These are phyloP conservation scores for Cladobotryum protrusum DNA, from an alignment of 2,329 filamentous ascomycete genomes.

Conservation along the genomic window DNA sequence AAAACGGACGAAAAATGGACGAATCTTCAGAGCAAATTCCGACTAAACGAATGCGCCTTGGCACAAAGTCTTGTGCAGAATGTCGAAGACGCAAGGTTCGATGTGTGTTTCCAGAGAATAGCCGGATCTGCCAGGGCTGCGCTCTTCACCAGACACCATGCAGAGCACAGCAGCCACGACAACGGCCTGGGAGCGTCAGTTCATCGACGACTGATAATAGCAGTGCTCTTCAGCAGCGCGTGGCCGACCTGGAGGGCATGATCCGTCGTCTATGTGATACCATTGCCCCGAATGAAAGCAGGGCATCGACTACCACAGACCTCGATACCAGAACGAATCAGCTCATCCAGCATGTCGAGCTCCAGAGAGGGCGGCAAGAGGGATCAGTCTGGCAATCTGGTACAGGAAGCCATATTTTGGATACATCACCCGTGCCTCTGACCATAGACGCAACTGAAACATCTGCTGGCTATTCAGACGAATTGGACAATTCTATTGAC, in stretches of 20 bases:
- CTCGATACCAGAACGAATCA: not conserved
- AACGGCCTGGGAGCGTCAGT: not conserved
- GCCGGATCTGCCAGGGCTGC: conserved; percentile 37
- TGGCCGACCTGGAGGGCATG: conserved; percentile 22
- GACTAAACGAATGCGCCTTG: conserved; percentile 24
- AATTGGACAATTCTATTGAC: not conserved
- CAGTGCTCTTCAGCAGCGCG: conserved; percentile 11
- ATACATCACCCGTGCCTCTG: not conserved
- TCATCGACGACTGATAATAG: conserved; percentile 3
- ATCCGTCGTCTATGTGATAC: conserved; percentile 9
- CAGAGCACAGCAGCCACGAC: conserved; percentile 34
- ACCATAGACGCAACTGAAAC: not conserved
- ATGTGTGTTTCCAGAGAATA: conserved; percentile 37
- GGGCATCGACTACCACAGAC: not conserved
- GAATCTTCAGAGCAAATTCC: conserved; percentile 4
- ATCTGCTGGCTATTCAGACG: not conserved
- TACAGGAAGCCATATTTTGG: no score
- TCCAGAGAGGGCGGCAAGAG: not conserved
- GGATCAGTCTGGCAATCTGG: no score
- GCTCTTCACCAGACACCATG: conserved; percentile 37
- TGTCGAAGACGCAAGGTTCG: conserved; percentile 45
- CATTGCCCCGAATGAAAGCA: conserved; percentile 2
- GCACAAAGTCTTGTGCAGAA: conserved; percentile 31
- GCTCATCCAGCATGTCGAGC: conserved; percentile 2
- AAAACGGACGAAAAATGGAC: conserved; percentile 2